Evolutionary conservation across 306 rosid species (phyloP), one percentile per base, ranked within the genome.

Genomic region (Ammopiptanthus mongolicus): DNA sequence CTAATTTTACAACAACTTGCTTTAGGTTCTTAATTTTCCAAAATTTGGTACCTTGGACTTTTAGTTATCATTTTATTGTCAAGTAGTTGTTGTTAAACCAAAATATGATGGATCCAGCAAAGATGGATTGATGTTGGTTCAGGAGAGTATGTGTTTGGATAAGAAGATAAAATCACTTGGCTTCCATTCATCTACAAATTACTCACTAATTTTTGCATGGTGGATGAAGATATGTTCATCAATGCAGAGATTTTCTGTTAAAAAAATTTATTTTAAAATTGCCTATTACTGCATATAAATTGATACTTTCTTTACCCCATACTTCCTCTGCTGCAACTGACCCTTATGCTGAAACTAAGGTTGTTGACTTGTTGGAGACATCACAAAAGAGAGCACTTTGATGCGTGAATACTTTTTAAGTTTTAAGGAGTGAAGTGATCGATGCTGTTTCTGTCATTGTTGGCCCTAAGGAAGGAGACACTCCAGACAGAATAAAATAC

Each of bases 381-480:
- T 94, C 37, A 91, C 98, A 47, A 86, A 86, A 84, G 91, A 82
- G 81, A 82, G 87, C 85, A 91, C 95, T 58, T 80, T 94, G 82
- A 70, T 66, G 36, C 93, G 96, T 23, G 93, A 90, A 70, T 82
- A 79, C 82, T 94, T 91, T 71, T n/a, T n/a, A n/a, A n/a, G n/a
- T n/a, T n/a, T n/a, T 86, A 87, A 81, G 97, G 97, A 76, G 97
- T 91, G 77, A 90, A 74, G 91, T 95, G 63, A 86, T 95, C 75
- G 91, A 91, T 79, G 88, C 89, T 36, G 91, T 83, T 80, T 90
- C 98, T 62, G 97, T 95, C 76, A 95, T 91, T 75, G 96, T 91
- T 76, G 98, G 98, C 22, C 98, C 98, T 39, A 91, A 95, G 86
- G 98, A 95, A 88, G 98, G 98, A 85, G 85, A 81, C 82, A 95